phyloP scores from a whole-genome alignment of 2,329 filamentous ascomycete genomes.

The Elsinoe necatrix region DNA sequence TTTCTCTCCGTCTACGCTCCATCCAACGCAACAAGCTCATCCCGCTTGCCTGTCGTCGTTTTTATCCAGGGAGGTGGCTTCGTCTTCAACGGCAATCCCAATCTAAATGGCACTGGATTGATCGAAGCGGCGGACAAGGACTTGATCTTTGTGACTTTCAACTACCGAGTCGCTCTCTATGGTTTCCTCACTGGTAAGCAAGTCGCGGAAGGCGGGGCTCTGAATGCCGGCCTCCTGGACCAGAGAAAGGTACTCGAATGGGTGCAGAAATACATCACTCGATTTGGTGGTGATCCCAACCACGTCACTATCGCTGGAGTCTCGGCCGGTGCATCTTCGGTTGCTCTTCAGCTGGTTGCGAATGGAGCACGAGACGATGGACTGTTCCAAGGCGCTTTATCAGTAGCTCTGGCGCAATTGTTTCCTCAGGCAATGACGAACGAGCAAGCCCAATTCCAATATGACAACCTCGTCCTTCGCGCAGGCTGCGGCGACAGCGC shows the following conservation, averaged over 20 bases:
- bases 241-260: conserved; percentile 36
- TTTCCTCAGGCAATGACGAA: conserved; percentile 75
- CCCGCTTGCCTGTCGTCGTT: conserved; percentile 37
- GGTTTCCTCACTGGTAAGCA: conserved; percentile 11
- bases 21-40: conserved; percentile 23
- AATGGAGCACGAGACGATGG: conserved; percentile 10
- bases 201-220: background rate
- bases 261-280: conserved; percentile 36
- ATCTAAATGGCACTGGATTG: conserved; percentile 30
- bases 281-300: conserved; percentile 23
- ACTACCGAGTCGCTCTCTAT: conserved; percentile 20
- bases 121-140: conserved; percentile 35
- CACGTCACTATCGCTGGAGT: conserved; percentile 20
- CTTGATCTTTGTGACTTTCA: conserved; percentile 23
- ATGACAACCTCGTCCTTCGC: conserved; percentile 37
- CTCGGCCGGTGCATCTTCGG: conserved; percentile 37
- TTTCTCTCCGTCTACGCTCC: conserved; percentile 48
- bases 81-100: conserved; percentile 23
- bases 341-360: conserved; percentile 11
- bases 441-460: conserved; percentile 56
- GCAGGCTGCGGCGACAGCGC: conserved; percentile 38
- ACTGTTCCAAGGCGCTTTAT: conserved; percentile 38
- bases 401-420: too few species aligned
- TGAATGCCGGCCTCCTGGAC: conserved; percentile 33
- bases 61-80: conserved; percentile 40